Evolutionary conservation across 176 grass and related monocot species (phyloP), one percentile per base, ranked within the genome.

Genomic region (Oryza nivara): DNA sequence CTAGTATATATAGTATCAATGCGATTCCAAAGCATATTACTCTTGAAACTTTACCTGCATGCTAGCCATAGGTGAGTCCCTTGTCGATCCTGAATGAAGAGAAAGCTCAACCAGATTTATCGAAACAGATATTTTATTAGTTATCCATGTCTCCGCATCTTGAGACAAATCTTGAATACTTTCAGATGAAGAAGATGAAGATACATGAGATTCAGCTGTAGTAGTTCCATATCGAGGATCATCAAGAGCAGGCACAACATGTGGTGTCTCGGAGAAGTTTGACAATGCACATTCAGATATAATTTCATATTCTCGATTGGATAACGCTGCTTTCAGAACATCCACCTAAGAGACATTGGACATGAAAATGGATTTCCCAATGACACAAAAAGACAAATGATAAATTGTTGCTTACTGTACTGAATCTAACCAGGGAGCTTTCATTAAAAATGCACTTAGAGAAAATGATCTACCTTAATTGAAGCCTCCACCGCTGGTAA

Each of bases 251-350:
- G 96, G 93, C 44, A 98, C 81, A 79, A 77, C 43, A 86, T 90
- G 78, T 68, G 89, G 83, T 78, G 91, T 82, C 88, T 98, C 96
- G 19, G 96, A 93, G 77, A 98, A 98, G 86, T 98, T 98, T 63
- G 96, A 95, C 67, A 84, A 63, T 10, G 93, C 91, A 85, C 96
- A 98, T 85, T 95, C 96, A 60, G 89, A 92, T 80, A 92, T 95
- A 82, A 98, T 90, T 85, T 95, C 91, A 61, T 98, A 98, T 85
- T 98, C 96, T 70, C 89, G 82, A 79, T 95, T 95, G 77, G 96
- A 98, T 80, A 98, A 66, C 44, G 89, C 80, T 85, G 93, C 93
- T 95, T 98, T 98, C 75, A 98, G 67, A 89, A 93, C 83, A 81
- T 98, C 91, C 70, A 98, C 87, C 96, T 98, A 74, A 65, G 19